Evolutionary conservation across 768 basidiomycete species (phyloP).

Genomic region (Calocera cornea): DNA sequence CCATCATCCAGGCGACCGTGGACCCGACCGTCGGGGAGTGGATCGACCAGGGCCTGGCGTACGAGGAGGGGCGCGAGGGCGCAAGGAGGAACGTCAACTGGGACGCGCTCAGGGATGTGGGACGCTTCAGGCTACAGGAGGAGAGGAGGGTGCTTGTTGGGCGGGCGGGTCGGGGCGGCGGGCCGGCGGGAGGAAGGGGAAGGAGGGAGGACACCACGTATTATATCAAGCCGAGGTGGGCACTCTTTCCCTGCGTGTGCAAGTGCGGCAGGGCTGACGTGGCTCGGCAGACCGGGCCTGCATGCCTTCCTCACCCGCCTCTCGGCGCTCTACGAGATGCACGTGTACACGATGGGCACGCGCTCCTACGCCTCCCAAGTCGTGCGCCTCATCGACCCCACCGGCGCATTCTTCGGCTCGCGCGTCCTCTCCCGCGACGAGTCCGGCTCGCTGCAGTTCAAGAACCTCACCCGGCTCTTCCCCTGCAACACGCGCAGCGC

Average conservation of each 20-base stretch:
- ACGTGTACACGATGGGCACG: conserved; percentile 99
- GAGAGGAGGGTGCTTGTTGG: conserved; percentile 38
- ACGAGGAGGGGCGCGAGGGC: conserved; percentile 38
- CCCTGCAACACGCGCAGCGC: conserved; percentile 98
- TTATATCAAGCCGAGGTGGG: conserved; percentile 96
- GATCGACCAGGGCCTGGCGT: conserved; percentile 73
- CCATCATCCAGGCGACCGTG: conserved; percentile 95
- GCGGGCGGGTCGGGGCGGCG: conserved; percentile 35
- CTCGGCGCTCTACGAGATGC: conserved; percentile 85
- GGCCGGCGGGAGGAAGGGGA: conserved; percentile 20
- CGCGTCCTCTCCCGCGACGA: conserved; percentile 88
- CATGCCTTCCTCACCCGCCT: conserved; percentile 58
- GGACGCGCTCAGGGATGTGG: conserved; percentile 80
- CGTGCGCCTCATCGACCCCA: conserved; percentile 85
- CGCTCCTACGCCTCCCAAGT: conserved; percentile 93
- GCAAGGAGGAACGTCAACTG: conserved; percentile 78
- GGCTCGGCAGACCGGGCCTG: conserved; percentile 62
- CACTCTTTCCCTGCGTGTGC: conserved; percentile 17
- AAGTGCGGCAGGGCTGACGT: conserved; percentile 11
- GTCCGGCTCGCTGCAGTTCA: conserved; percentile 92
- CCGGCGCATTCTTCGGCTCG: conserved; percentile 69
- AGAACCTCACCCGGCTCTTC: conserved; percentile 82
- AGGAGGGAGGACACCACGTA: conserved; percentile 79
- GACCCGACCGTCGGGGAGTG: conserved; percentile 98
- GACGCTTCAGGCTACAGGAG: conserved; percentile 74